Base-by-base conservation (phyloP, 1,139 yeast species). In the Yamadazyma diddensiae region DNA sequence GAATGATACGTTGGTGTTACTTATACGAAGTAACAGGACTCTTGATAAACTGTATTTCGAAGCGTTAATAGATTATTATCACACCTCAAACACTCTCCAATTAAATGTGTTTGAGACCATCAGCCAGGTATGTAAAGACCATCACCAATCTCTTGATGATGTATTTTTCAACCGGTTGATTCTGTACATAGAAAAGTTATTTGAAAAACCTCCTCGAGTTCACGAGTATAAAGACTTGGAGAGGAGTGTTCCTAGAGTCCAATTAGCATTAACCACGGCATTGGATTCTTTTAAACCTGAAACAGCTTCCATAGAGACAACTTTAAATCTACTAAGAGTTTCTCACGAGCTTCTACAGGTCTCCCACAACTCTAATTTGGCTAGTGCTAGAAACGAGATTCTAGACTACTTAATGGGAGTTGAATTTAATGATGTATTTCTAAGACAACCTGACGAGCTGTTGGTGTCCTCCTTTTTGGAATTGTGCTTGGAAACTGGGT, bases 141-240 rank as follows among this genome's bases (percentile, higher is more conserved):
- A 30, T 9, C 13, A 17, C n/a, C 20, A 24, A 16, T 16, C 42
- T 3, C 26, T 50, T 4, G 52, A 52, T 30, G 60, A 56, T 14
- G 35, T 36, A 3, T 56, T 60, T 26, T 57, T 52, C 34, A 11
- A 21, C 3, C 30, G 32, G 4, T 52, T 53, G 32, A 53, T 59
- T 14, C 29, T 28, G 6, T 59, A 62, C 34, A 45, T 66, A 8
- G 70, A 66, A 32, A 34, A 42, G 3, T 35, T 65, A 10, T 68
- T 53, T 38, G 42, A 37, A 3, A 56, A 57, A 3, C 48, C 53
- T 8, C 73, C 72, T 0, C 41, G 44, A 17, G 54, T 57, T 3
- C 74, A 69, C 41, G 70, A 67, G 40, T 65, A 56, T 45, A 38
- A 52, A 32, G 45, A 64, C 36, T 37, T 51, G 24, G 63, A 66